A percentile compares a stretch with the other conserved stretches of the same genome.
Evolutionary conservation across 139 green algal genomes (phyloP).

Genomic region (Closterium sp.): DNA sequence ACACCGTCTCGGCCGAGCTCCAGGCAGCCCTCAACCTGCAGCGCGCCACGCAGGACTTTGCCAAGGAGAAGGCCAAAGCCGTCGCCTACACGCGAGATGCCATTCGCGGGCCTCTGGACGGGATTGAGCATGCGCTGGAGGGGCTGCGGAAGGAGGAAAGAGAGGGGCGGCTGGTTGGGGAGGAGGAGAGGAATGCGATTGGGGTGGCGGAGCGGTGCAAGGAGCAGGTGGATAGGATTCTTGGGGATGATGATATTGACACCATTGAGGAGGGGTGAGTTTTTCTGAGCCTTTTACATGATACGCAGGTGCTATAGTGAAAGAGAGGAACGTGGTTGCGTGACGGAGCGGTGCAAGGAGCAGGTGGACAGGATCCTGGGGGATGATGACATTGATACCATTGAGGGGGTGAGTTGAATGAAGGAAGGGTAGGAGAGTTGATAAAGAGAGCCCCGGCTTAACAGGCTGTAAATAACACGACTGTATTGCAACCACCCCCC

Average conservation of each 20-base stretch:
- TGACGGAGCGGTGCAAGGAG: neutral
- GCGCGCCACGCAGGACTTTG: conserved; percentile 25
- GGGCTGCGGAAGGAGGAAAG: neutral
- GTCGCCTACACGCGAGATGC: conserved; percentile 17
- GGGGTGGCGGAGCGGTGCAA: neutral
- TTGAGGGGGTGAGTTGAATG: neutral
- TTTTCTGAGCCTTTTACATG: too few species aligned
- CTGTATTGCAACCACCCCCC: too few species aligned
- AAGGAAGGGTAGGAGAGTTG: neutral
- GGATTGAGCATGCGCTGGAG: neutral
- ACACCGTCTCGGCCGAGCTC: conserved; percentile 3
- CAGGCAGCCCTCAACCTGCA: conserved; percentile 24
- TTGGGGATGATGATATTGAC: neutral
- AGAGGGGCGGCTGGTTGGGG: neutral
- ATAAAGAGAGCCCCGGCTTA: too few species aligned
- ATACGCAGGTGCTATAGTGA: too few species aligned
- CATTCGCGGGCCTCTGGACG: neutral
- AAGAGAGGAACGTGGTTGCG: neutral
- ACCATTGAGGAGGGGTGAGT: neutral
- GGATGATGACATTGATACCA: neutral
- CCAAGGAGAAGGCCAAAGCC: conserved; percentile 36
- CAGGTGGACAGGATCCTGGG: neutral
- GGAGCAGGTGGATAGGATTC: neutral
- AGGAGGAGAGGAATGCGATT: neutral
- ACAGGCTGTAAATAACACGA: too few species aligned